Evolutionary conservation across 257 asterid species (phyloP), one percentile per base, ranked within the genome.

Genomic region (Primulina tabacum): DNA sequence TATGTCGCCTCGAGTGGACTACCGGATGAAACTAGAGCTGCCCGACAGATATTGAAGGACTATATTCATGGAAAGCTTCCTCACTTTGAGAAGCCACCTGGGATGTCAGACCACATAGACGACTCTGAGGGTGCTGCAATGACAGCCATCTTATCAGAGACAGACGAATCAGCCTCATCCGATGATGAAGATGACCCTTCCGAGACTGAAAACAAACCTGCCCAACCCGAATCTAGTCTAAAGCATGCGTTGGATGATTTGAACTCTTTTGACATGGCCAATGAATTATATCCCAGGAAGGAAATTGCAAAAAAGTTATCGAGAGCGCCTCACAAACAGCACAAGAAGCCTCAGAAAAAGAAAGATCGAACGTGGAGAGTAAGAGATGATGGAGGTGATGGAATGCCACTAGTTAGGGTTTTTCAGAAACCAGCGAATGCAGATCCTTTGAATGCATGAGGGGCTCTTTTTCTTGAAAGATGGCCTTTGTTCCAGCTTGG

Each of bases 41-140:
- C 97, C 5, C 96, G 99, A 21, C 86, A 71, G 68, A 94, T 94
- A 43, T 72, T 94, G 82, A 94, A 94, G 84, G 96, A 94, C 74
- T 91, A 89, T 76, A 87, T 94, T 64, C 90, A 94, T n/a, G 99
- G 99, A 69, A 94, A 91, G 82, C 85, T 94, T 74, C 90, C 95
- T 0, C 99, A 94, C 74, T 91, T 76, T 68, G 86, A 86, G 75
- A 62, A 81, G 84, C 95, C 99, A 9, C 97, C 97, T 0, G 96
- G 80, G 20, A 69, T 60, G 50, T 62, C 75, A 4, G 64, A 74
- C n/a, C 77, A 80, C 60, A 82, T 76, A 43, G 88, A 78, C 17
- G 76, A 16, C 5, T 47, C 11, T 0, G 77, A 74, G 9, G 82
- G 69, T 67, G 75, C 50, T 68, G 79, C 18, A 10, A 80, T 18